A percentile compares a stretch with the other conserved stretches of the same genome.
These are phyloP conservation scores for Solanum hybrid DNA, from an alignment of 305 asterid genomes.

Conservation along the genomic window DNA sequence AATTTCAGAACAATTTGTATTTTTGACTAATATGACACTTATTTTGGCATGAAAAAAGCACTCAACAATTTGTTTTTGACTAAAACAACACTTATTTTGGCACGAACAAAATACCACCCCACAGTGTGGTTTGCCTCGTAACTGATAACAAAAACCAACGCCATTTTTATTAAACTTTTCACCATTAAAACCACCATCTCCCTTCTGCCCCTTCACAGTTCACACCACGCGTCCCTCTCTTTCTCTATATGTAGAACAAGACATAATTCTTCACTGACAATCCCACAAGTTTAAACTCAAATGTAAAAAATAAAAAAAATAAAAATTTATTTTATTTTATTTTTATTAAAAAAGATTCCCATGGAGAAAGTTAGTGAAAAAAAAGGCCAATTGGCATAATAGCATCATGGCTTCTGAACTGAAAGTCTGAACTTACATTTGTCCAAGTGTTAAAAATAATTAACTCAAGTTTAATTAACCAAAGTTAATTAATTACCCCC, in stretches of 20 bases:
- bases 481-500: neutral
- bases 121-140: neutral
- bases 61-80: neutral
- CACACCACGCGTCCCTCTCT: slow-evolving; percentile 2
- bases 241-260: neutral
- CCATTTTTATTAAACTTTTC: neutral
- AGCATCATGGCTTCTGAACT: slow-evolving; percentile 31
- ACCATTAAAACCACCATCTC: neutral
- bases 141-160: neutral
- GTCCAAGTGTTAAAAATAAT: slow-evolving; percentile 49
- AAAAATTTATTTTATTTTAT: neutral
- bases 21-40: neutral
- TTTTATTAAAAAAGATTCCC: slow-evolving; percentile 13
- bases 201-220: neutral
- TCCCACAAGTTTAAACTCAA: neutral
- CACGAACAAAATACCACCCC: neutral
- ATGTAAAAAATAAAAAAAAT: neutral
- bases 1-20: neutral
- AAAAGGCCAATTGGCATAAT: slow-evolving; percentile 39
- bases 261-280: slow-evolving; percentile 6
- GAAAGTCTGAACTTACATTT: neutral
- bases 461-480: slow-evolving; percentile 30
- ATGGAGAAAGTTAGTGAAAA: slow-evolving; percentile 6
- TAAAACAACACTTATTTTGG: neutral
- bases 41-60: neutral